These are phyloP conservation scores for Dioscorea dumetorum DNA, from an alignment of 106 monocot species.

Conservation along the genomic window DNA sequence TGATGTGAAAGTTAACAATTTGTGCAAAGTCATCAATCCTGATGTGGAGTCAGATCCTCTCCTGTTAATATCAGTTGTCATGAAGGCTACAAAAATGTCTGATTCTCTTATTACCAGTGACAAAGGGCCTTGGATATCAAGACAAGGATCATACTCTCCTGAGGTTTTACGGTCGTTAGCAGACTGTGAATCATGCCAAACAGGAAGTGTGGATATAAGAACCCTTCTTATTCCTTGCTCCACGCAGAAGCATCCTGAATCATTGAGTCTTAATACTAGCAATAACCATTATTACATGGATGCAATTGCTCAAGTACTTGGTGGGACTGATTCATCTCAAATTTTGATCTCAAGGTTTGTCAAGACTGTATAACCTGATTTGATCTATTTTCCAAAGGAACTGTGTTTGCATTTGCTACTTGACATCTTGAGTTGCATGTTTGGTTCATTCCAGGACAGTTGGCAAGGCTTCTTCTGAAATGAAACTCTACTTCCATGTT, in stretches of 20 bases:
- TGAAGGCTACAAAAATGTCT: conserved; percentile 52
- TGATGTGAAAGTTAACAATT: conserved; percentile 57
- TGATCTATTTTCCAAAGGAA: no score
- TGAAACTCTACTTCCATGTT: conserved; percentile 65
- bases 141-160: conserved; percentile 27
- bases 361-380: no score
- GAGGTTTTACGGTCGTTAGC: conserved; percentile 26
- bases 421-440: no score
- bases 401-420: no score
- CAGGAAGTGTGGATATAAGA: conserved; percentile 21
- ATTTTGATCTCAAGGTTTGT: conserved; percentile 66
- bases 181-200: conserved; percentile 9
- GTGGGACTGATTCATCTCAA: conserved; percentile 54
- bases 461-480: conserved; percentile 90
- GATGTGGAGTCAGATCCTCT: conserved; percentile 66
- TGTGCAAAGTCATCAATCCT: conserved; percentile 66
- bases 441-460: conserved; percentile 44
- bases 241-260: conserved; percentile 32
- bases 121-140: conserved; percentile 48
- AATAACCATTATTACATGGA: conserved; percentile 65
- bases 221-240: conserved; percentile 49
- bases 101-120: conserved; percentile 26
- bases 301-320: conserved; percentile 57
- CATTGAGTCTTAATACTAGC: conserved; percentile 36
- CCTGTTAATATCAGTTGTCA: conserved; percentile 36